Evolutionary conservation across 352 stramenopile genomes (phyloP), one percentile per base, ranked within the genome.

Genomic region (Globisporangium recalcitrans): DNA sequence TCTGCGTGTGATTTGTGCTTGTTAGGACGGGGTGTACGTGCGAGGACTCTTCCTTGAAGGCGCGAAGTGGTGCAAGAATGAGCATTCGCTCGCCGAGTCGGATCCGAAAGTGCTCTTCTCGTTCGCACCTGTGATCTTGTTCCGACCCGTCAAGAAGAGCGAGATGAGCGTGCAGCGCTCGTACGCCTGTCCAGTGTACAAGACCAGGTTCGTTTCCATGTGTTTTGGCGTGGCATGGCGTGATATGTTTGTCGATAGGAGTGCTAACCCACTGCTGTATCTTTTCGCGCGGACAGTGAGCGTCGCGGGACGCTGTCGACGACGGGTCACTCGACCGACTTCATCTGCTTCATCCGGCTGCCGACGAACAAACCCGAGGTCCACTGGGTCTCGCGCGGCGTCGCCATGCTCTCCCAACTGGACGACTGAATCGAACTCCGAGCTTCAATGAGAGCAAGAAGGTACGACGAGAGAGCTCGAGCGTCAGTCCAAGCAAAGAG

Each of bases 131-230:
- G 83, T 94, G 59, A 83, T 98, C 54, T 78, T 91, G 14, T 96
- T 97, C 63, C 76, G 76, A 8, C 81, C 85, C 0, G 74, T 87
- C 8, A 91, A 90, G 65, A 95, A 91, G 59, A 79, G 54, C 21
- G 81, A 94, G 57, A 87, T 92, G 75, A 83, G 70, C 19, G 72
- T 81, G 32, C 63, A 70, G 49, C 74, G 65, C 24, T 77, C 75
- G 26, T 98, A 98, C 73, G 80, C 81, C 32, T 98, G 92, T 58
- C 93, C 92, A 24, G 86, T 98, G n/a, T 98, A 98, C 77, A 98
- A 97, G 75, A 98, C 93, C 10, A 83, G 85, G 85, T 87, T 49
- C 40, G 63, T 52, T 32, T 60, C 14, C 3, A 27, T 36, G 16
- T 62, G 3, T 2, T 54, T 27, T 29, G 52, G 3, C 29, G n/a